These are phyloP conservation scores for Effrenium voratum DNA, from an alignment of 73 alveolate genomes.

Conservation along the genomic window DNA sequence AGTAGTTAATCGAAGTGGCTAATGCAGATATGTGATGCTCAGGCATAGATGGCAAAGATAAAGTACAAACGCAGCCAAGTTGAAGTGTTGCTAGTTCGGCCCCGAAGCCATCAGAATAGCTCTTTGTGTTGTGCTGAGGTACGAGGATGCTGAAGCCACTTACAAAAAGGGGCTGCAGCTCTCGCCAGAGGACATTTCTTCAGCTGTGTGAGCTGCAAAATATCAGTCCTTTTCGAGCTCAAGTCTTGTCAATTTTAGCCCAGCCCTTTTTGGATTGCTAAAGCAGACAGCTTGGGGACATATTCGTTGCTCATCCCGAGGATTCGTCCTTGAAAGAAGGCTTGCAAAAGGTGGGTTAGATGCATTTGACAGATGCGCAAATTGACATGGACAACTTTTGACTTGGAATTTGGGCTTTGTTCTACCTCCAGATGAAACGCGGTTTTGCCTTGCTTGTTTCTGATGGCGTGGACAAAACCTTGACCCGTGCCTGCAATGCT, in stretches of 20 bases:
- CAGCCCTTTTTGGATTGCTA: not conserved
- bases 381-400: no score
- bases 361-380: no score
- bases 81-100: no score
- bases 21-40: no score
- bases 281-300: not conserved
- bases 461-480: not conserved
- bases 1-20: no score
- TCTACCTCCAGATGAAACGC: no score
- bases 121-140: constrained; percentile 7
- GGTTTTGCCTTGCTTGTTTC: not conserved
- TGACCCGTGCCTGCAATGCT: not conserved
- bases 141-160: constrained; percentile 97
- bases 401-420: not conserved
- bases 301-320: not conserved
- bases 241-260: not conserved
- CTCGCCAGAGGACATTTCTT: constrained; percentile 28
- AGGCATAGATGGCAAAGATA: no score
- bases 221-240: not conserved
- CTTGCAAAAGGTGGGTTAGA: constrained; percentile 18
- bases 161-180: constrained; percentile 97
- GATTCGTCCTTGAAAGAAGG: constrained; percentile 96
- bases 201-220: no score
- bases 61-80: no score
- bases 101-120: no score